Evolutionary conservation across 73 alveolate species (phyloP), one percentile per base, ranked within the genome.

Genomic region (Paramecium biaurelia): DNA sequence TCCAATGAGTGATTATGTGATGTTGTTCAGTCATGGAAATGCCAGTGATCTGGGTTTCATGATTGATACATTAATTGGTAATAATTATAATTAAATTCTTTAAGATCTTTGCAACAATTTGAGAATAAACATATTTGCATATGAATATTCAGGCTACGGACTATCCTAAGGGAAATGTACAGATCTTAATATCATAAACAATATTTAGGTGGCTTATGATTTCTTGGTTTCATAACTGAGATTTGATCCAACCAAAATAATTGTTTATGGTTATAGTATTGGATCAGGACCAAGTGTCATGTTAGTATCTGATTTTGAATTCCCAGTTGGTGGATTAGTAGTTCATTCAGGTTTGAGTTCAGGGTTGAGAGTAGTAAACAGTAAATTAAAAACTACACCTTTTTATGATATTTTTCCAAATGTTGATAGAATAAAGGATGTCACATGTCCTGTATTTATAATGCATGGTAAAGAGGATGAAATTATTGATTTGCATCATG

Each of bases 101-200:
- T 72, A 34, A 21, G 92, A 92, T 41, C 86, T 93, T 21, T 82
- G 94, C 4, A 42, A 24, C 14, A 67, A 92, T 49, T 82, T 92
- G 11, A 72, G 70, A 43, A 89, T 88, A 57, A 88, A 76, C 56
- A 88, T 94, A 11, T 70, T 94, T 26, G 47, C 93, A 30, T 94
- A 85, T 67, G 97, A 94, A 41, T 94, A 94, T 89, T 47, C 95
- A 5, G 97, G 97, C 4, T 94, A 94, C 79, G 97, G 97, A 37
- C 47, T 87, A 34, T 53, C 92, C 8, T 45, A 94, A 23, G 97
- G 97, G 1, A 89, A 93, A 34, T 95, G 96, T 7, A 70, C 92
- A 32, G 97, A 94, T 47, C 43, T 72, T 26, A 57, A 82, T 49
- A 45, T 93, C 23, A 93, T 88, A 6, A 53, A 56, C 4, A 94